Base-by-base conservation (phyloP, 306 rosid genomes). In the Castanopsis chinensis region DNA sequence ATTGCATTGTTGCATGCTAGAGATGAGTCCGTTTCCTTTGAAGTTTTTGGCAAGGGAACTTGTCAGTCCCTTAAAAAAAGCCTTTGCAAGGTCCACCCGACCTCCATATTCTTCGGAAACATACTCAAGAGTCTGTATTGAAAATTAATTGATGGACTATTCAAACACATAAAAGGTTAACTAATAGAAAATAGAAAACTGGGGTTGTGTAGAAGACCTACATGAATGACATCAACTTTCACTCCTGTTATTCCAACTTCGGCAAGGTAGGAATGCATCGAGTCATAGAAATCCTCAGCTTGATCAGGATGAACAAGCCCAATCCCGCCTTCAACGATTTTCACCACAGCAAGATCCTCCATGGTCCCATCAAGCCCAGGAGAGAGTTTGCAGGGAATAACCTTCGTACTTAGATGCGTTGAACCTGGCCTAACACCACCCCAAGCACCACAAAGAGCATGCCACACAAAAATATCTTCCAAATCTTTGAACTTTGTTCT, bases 1-100 rank as follows among this genome's bases (percentile, higher is more conserved):
- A n/a, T 92, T 92, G 87, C 97, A 92, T 12, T 94, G 98, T 61
- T 94, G 97, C 97, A 94, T 94, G 85, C 97, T 94, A 35, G 98
- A 86, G 64, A 94, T 87, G 72, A 92, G 86, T 73, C 93, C 97
- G 61, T 27, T 87, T 74, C 97, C 97, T 15, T 90, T 90, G 60
- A 94, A 92, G 79, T 94, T 92, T 82, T 92, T 91, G 19, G n/a
- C 57, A 33, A 94, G 74, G 27, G 98, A 94, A 27, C 76, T 78
- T 75, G 87, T 30, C 81, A 92, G 55, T 33, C 94, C 97, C 64
- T 90, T 84, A 64, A 88, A 91, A 82, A 92, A 92, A 20, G 89
- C 84, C 89, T 87, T 88, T 0, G 98, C 97, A 60, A 92, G 94
- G 76, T 90, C 90, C 20, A 91, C 92, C 79, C 97, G 88, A 15